Evolutionary conservation across 306 rosid genomes (phyloP).

Genomic region (Astragalus membranaceus): DNA sequence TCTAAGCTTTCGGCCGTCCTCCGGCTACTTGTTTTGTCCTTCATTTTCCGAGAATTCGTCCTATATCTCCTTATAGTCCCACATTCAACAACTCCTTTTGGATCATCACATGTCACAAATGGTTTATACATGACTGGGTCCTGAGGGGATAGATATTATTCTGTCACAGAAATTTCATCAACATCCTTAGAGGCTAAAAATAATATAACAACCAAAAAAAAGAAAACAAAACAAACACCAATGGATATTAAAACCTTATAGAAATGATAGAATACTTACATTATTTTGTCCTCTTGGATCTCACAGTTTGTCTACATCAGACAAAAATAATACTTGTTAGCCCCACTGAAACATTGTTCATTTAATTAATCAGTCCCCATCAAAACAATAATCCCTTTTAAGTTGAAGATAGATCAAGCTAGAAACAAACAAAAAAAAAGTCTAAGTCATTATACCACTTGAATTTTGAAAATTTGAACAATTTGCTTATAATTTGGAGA

Average conservation of each 20-base stretch:
- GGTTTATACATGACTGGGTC: constrained; percentile 71
- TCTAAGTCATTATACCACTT: constrained; percentile 27
- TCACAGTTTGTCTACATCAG: constrained; percentile 41
- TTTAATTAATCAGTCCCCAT: constrained; percentile 39
- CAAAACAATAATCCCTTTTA: constrained; percentile 13
- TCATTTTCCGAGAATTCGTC: constrained; percentile 39
- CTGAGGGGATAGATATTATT: constrained; percentile 38
- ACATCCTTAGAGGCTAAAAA: constrained; percentile 23
- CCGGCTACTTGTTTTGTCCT: constrained; percentile 38
- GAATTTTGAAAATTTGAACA: constrained; percentile 26
- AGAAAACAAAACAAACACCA: not conserved
- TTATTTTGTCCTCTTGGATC: constrained; percentile 34
- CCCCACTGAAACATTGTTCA: constrained; percentile 30
- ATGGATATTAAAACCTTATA: not conserved
- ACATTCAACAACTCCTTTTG: constrained; percentile 85
- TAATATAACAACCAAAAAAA: constrained; percentile 4
- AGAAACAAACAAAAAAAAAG: constrained; percentile 10
- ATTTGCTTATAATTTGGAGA: not conserved
- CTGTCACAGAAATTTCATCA: constrained; percentile 44
- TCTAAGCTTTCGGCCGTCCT: constrained; percentile 33
- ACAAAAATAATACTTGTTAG: constrained; percentile 33
- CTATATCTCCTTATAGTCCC: constrained; percentile 54
- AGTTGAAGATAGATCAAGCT: constrained; percentile 11
- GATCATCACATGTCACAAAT: constrained; percentile 81
- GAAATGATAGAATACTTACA: constrained; percentile 34